phyloP scores from a whole-genome alignment of 495 filamentous ascomycete species.

The Penicillium maclennaniae region DNA sequence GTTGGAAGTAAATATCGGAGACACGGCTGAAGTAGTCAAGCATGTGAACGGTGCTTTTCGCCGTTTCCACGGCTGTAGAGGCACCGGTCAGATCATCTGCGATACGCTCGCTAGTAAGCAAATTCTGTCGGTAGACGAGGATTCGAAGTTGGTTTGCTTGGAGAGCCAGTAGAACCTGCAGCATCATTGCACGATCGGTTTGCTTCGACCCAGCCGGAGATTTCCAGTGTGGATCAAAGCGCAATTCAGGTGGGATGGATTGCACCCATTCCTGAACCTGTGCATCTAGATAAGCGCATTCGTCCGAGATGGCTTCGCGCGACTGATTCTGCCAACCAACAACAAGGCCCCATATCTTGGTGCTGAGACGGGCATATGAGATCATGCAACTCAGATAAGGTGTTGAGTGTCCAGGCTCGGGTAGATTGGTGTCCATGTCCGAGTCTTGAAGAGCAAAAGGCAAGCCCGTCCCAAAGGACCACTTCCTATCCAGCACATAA shows the following conservation, averaged over 20 bases:
- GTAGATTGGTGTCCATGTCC: conserved; percentile 73
- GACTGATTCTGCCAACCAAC: conserved; percentile 45
- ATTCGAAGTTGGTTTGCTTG: conserved; percentile 78
- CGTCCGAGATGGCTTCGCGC: conserved; percentile 49
- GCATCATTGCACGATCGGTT: conserved; percentile 28
- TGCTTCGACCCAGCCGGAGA: conserved; percentile 30
- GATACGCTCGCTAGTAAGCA: conserved; percentile 68
- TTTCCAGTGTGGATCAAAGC: conserved; percentile 46
- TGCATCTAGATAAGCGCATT: conserved; percentile 67
- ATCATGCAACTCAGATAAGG: conserved; percentile 52
- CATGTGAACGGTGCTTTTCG: conserved; percentile 72
- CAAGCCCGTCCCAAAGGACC: conserved; percentile 76
- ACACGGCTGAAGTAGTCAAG: conserved; percentile 68
- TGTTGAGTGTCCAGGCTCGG: conserved; percentile 52
- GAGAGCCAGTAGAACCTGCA: conserved; percentile 56
- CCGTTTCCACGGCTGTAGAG: conserved; percentile 64
- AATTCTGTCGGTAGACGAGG: conserved; percentile 71
- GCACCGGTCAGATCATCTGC: conserved; percentile 61
- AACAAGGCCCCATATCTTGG: conserved; percentile 68
- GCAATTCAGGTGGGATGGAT: conserved; percentile 50
- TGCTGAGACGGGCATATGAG: conserved; percentile 64
- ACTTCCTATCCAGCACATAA: conserved; percentile 75
- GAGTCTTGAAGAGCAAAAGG: conserved; percentile 76
- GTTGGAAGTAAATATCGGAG: conserved; percentile 67
- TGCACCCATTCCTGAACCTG: conserved; percentile 75